Evolutionary conservation across 768 basidiomycete species (phyloP).

Genomic region (Auriculariales sp.): DNA sequence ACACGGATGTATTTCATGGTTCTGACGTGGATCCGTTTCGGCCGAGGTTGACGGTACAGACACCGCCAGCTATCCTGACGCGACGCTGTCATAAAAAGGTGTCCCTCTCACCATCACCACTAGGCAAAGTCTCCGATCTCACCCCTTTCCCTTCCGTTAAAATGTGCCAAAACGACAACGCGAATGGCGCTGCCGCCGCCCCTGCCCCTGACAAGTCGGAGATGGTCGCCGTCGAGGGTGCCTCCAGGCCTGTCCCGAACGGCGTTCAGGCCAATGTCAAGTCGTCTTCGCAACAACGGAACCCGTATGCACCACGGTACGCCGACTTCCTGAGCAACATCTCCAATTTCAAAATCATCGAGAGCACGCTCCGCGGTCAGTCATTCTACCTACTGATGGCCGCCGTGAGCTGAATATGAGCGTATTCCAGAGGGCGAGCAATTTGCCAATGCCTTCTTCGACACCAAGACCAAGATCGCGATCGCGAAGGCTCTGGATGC

Average conservation of each 20-base stretch:
- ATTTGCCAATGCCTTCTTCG: slow-evolving; percentile 99
- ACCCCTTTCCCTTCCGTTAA: too few species aligned
- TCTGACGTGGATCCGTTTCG: too few species aligned
- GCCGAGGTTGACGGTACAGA: too few species aligned
- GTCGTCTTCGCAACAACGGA: slow-evolving; percentile 27
- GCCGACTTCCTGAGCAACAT: slow-evolving; percentile 86
- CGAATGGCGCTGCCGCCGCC: slow-evolving; percentile 28
- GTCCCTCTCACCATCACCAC: too few species aligned
- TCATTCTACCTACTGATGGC: slow-evolving; percentile 5
- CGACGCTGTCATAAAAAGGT: too few species aligned
- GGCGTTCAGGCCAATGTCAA: slow-evolving; percentile 20
- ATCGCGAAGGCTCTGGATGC: slow-evolving; percentile 97
- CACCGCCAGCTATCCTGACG: too few species aligned
- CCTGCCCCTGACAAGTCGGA: slow-evolving; percentile 22
- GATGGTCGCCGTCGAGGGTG: slow-evolving; percentile 55
- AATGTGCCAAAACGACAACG: slow-evolving; percentile 57
- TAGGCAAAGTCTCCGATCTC: too few species aligned
- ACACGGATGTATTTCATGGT: too few species aligned
- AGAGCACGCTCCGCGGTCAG: slow-evolving; percentile 87
- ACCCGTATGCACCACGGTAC: slow-evolving; percentile 83
- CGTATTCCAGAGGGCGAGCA: slow-evolving; percentile 77
- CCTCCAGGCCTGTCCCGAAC: slow-evolving; percentile 30
- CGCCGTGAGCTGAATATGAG: background rate
- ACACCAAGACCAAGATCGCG: slow-evolving; percentile 98
- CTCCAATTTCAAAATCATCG: slow-evolving; percentile 92